phyloP scores from a whole-genome alignment of 208 protist species.

The Wallacemonas rigidus region DNA sequence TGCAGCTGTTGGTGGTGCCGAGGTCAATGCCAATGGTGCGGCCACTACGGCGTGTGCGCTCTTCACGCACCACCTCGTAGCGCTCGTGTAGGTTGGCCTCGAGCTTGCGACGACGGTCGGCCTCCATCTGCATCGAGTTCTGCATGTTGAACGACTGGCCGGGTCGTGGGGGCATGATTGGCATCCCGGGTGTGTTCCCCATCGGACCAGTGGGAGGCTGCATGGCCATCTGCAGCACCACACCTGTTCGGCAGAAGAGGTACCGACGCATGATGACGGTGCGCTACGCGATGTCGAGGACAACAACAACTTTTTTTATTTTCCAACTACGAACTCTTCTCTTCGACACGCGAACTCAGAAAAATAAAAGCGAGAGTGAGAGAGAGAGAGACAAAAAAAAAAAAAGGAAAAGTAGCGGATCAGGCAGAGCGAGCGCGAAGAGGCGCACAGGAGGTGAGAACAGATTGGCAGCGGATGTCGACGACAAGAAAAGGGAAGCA shows the following conservation, averaged over 20 bases:
- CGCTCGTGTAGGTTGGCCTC: conserved; percentile 60
- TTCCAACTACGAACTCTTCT: no score
- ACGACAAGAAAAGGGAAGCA: no score
- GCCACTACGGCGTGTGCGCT: conserved; percentile 37
- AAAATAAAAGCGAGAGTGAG: conserved; percentile 12
- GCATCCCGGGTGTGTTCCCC: conserved; percentile 6
- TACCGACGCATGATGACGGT: conserved; percentile 32
- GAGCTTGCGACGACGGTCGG: conserved; percentile 68
- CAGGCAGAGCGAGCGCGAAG: no score
- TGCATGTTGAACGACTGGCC: conserved; percentile 65
- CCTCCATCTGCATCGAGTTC: conserved; percentile 81
- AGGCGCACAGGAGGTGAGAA: no score
- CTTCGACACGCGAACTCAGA: background rate
- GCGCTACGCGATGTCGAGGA: background rate
- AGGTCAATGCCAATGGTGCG: conserved; percentile 97
- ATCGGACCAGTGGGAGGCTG: conserved; percentile 23
- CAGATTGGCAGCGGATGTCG: no score
- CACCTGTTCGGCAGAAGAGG: conserved; percentile 30
- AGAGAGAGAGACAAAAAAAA: conserved; percentile 3
- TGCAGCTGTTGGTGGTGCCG: conserved; percentile 98
- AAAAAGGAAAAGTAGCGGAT: no score
- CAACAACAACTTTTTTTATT: no score
- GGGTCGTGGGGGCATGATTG: conserved; percentile 29
- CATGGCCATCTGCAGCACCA: conserved; percentile 41
- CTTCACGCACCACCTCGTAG: conserved; percentile 82